phyloP scores from a whole-genome alignment of 163 green algal genomes.

The Scenedesmus sp. region DNA sequence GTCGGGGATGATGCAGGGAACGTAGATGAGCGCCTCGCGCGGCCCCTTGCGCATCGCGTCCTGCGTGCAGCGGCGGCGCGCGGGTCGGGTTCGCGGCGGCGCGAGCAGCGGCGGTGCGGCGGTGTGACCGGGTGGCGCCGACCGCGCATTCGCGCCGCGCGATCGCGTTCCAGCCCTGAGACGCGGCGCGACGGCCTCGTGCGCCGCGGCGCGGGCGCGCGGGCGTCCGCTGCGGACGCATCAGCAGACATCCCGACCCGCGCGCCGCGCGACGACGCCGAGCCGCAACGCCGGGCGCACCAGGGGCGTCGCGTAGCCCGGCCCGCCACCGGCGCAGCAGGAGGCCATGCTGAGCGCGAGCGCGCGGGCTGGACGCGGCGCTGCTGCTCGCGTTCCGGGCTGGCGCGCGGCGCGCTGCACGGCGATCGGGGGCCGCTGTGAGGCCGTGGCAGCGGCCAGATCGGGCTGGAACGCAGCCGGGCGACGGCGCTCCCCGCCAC shows the following conservation, averaged over 20 bases:
- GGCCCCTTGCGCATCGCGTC: slow-evolving; percentile 60
- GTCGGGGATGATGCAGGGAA: slow-evolving; percentile 69
- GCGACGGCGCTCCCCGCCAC: no score
- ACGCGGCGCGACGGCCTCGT: not conserved
- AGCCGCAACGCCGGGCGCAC: slow-evolving; percentile 18
- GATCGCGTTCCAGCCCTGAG: not conserved
- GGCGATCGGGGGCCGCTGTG: no score
- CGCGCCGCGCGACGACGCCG: not conserved
- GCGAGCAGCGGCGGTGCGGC: not conserved
- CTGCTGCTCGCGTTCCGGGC: no score
- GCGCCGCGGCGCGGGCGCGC: no score
- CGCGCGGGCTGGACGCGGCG: no score
- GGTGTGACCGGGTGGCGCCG: not conserved
- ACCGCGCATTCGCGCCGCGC: not conserved
- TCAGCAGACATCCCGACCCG: not conserved
- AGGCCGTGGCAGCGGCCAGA: no score
- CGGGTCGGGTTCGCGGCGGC: not conserved
- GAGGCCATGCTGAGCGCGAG: no score
- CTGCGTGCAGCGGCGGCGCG: slow-evolving; percentile 31
- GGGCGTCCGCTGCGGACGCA: not conserved
- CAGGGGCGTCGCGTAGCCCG: slow-evolving; percentile 63
- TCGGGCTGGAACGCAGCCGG: no score
- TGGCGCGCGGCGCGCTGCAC: no score
- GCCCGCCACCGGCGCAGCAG: no score
- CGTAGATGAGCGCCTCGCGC: slow-evolving; percentile 79